phyloP scores from a whole-genome alignment of 371 early-diverging fungal genomes.

The Mucor circinelloides region DNA sequence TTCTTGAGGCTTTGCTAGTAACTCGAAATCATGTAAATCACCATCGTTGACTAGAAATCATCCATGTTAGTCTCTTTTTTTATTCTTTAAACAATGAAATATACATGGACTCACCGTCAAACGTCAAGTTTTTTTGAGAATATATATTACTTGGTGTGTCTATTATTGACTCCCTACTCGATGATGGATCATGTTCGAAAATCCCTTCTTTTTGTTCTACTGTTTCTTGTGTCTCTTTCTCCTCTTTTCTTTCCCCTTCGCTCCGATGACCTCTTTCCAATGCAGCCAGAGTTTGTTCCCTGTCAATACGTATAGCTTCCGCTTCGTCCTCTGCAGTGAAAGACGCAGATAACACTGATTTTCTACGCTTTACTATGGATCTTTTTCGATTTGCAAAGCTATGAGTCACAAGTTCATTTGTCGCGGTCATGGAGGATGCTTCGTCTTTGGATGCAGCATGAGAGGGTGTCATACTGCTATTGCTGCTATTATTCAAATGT shows the following conservation, averaged over 20 bases:
- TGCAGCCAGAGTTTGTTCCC: slow-evolving; percentile 15
- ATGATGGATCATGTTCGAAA: neutral
- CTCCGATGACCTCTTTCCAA: slow-evolving; percentile 16
- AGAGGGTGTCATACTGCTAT: neutral
- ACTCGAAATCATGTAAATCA: neutral
- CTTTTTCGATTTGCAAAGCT: slow-evolving; percentile 36
- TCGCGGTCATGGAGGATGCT: neutral
- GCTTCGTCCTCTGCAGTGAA: slow-evolving; percentile 44
- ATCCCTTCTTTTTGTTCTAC: neutral
- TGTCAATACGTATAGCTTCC: slow-evolving; percentile 19
- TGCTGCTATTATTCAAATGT: neutral
- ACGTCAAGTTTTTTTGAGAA: slow-evolving; percentile 1
- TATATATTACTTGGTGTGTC: neutral
- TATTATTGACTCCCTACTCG: neutral
- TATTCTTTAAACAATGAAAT: neutral
- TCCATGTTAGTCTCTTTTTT: neutral
- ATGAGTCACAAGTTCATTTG: slow-evolving; percentile 19
- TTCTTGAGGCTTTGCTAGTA: neutral
- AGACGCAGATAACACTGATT: slow-evolving; percentile 49
- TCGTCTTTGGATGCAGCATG: neutral
- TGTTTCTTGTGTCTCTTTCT: neutral
- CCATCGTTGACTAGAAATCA: neutral
- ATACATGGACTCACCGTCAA: neutral
- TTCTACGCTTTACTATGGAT: slow-evolving; percentile 38
- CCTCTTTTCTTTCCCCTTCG: neutral